Conservation (phyloP, 2,329 filamentous ascomycete species). For the Teratosphaeriaceae sp. region DNA sequence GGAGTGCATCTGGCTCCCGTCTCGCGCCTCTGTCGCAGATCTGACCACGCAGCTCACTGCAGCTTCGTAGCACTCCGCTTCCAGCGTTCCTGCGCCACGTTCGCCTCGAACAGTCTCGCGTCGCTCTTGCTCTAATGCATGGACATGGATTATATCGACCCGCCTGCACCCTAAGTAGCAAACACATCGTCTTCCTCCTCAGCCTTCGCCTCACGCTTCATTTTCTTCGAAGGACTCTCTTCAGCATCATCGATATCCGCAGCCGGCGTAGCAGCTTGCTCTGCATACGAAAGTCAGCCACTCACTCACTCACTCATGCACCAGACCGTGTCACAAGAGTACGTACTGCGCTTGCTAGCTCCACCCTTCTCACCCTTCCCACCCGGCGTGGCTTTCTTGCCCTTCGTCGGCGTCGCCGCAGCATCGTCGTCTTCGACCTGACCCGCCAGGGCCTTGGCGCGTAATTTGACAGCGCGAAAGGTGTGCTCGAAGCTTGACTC, state of each 20-base stretch:
- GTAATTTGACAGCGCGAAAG: constrained; percentile 24
- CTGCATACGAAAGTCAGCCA: constrained; percentile 2
- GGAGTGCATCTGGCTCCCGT: too few relatives aligned
- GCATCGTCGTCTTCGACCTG: constrained; percentile 4
- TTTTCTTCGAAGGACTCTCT: constrained; percentile 11
- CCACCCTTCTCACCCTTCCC: too few relatives aligned
- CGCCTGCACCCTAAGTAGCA: background rate
- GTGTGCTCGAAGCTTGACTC: constrained; percentile 19
- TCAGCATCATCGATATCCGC: constrained; percentile 10
- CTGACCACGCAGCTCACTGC: too few relatives aligned
- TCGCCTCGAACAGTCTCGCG: too few relatives aligned
- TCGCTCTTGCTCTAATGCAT: background rate
- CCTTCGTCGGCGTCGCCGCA: constrained; percentile 3
- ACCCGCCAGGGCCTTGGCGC: constrained; percentile 19
- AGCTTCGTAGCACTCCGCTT: too few relatives aligned
- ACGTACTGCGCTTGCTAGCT: too few relatives aligned
- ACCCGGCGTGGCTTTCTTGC: too few relatives aligned
- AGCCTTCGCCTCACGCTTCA: constrained; percentile 17
- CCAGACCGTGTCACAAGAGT: background rate
- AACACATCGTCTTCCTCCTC: constrained; percentile 2
- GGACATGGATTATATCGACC: background rate
- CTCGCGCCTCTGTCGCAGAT: too few relatives aligned
- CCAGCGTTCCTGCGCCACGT: too few relatives aligned
- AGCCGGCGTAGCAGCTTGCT: background rate
- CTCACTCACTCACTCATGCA: background rate